Evolutionary conservation across 2,329 filamentous ascomycete genomes (phyloP), one percentile per base, ranked within the genome.

Genomic region (Colletotrichum gloeosporioides): DNA sequence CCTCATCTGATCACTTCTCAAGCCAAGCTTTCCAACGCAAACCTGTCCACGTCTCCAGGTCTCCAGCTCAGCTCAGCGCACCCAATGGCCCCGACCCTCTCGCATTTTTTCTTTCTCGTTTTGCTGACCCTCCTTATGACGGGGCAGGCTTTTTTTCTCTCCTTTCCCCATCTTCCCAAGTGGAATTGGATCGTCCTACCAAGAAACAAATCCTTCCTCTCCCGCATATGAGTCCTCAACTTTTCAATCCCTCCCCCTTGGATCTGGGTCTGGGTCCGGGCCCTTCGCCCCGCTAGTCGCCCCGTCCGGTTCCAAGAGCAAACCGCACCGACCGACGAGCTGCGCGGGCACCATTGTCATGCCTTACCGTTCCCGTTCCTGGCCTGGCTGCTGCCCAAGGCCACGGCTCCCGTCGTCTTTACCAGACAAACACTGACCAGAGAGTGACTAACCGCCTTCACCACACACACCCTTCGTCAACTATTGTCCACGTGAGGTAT

Each of bases 1-100:
- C 77, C 75, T 75, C 77, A 77, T 74, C 67, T 69, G 70, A 78
- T 73, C 71, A 69, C 71, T 49, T 72, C 44, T 25, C 44, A 68
- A 66, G 61, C 68, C 64, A 76, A 63, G 61, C 65, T 69, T 71
- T 63, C 61, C 39, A 34, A 62, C 62, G 62, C 49, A 71, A 22
- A 66, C 31, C 61, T 63, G 49, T 68, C 29, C 53, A 49, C 53
- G 44, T 49, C 44, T 49, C 44, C 44, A 49, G 44, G 44, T 49
- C 44, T 49, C 44, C 44, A 44, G 18, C 27, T 22, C 70, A 66
- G 65, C 71, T 32, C 34, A 59, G 70, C 27, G 63, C 73, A 72
- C 53, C 36, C 22, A 39, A 32, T 63, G 73, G 68, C 61, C 57
- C 73, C 63, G n/a, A 65, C 73, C 57, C 62, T 62, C 25, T 72